These are phyloP conservation scores for Claviceps pazoutovae DNA, from an alignment of 2,329 filamentous ascomycete species.

Conservation along the genomic window DNA sequence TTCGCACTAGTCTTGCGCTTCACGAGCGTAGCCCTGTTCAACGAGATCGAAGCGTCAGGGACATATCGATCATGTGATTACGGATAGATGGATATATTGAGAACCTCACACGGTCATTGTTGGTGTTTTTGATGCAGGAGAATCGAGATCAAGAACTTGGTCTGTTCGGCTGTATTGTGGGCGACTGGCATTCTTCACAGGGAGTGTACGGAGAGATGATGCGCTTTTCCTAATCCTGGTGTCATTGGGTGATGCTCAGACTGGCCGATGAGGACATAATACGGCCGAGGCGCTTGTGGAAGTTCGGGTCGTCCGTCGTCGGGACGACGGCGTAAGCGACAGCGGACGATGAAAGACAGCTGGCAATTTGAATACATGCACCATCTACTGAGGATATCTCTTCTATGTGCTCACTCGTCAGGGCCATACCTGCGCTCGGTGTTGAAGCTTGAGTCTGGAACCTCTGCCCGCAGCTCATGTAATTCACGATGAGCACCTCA, in stretches of 20 bases:
- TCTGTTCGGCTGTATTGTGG: slow-evolving; percentile 38
- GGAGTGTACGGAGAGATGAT: not conserved
- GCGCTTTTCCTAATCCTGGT: not conserved
- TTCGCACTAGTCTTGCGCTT: slow-evolving; percentile 20
- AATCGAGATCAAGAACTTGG: slow-evolving; percentile 44
- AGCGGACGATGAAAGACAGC: not conserved
- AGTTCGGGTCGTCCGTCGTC: not conserved
- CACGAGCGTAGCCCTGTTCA: slow-evolving; percentile 10
- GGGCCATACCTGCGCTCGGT: no score
- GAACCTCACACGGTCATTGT: slow-evolving; percentile 40
- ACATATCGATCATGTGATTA: not conserved
- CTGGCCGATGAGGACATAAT: not conserved
- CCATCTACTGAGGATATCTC: not conserved
- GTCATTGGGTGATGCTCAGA: no score
- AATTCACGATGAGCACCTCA: no score
- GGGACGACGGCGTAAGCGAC: not conserved
- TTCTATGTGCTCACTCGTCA: no score
- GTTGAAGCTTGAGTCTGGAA: no score
- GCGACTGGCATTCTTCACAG: slow-evolving; percentile 6
- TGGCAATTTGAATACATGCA: not conserved
- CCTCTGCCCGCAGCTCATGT: no score
- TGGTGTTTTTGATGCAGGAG: slow-evolving; percentile 47
- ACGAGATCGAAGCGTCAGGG: not conserved
- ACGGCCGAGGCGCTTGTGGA: not conserved
- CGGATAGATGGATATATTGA: not conserved